Evolutionary conservation across 805 yeast genomes (phyloP), one percentile per base, ranked within the genome.

Genomic region (Zygosaccharomyces lentus): DNA sequence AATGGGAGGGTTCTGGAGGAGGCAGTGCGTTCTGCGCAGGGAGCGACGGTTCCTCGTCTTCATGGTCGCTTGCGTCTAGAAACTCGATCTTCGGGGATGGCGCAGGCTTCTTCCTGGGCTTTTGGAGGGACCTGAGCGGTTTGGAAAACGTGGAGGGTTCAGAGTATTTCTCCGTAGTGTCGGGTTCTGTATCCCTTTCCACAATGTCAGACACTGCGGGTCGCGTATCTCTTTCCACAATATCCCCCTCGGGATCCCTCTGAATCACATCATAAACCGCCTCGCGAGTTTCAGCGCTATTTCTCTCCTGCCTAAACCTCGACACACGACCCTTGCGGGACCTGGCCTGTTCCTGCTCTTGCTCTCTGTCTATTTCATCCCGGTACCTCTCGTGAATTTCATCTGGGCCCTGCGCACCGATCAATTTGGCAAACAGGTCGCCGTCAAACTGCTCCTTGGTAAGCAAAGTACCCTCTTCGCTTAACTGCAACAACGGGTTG

Each of bases 331-430:
- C 50, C 19, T 52, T 57, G 9, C 49, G 49, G 7, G 31, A 39
- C 32, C 45, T 49, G 13, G 34, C 39, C 5, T 19, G 30, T 7
- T 31, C 37, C 23, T 24, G 17, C 25, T 43, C 46, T 16, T 45
- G 42, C n/a, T 43, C 44, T 7, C 43, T 41, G 1, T 39, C 52
- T 3, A 42, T 21, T 13, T 49, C 42, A 2, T 49, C 37, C 24
- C 55, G 52, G 44, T 58, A 61, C 32, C 51, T 62, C 6, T 57
- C 60, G 44, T 65, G 66, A 10, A 59, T 39, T 15, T 59, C 66
- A 38, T 62, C 63, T 2, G 66, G 51, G 9, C 53, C 58, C 44
- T 63, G 61, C 5, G 53, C 65, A 35, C 69, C 69, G 10, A 63
- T 48, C 46, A 65, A 45, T 17, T 54, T 49, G 6, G 64, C 66